Evolutionary conservation across 148 eudicot species (phyloP).

Genomic region (Camellia lanceoleosa): DNA sequence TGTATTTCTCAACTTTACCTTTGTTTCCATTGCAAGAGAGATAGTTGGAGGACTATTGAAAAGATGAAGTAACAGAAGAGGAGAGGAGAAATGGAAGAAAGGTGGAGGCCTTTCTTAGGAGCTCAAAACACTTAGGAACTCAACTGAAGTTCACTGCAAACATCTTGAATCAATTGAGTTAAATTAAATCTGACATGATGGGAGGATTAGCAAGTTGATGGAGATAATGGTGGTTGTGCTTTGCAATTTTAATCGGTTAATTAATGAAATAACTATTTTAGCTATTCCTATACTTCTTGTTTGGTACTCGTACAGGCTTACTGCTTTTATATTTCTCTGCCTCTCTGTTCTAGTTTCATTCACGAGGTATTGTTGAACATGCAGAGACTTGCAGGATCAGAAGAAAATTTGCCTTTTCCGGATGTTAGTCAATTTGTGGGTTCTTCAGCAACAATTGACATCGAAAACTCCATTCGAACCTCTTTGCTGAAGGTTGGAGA

Average conservation of each 20-base stretch:
- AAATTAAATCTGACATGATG: neutral
- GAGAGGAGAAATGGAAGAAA: neutral
- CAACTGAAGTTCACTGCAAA: neutral
- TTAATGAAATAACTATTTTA: neutral
- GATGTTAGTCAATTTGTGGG: conserved; percentile 35
- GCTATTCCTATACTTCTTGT: neutral
- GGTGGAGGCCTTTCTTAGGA: neutral
- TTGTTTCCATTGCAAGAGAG: conserved; percentile 8
- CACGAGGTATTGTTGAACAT: conserved; percentile 22
- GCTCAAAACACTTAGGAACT: neutral
- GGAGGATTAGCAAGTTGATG: conserved; percentile 1
- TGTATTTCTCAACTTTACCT: neutral
- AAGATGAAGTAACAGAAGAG: neutral
- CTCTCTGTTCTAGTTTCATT: neutral
- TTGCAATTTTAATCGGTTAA: neutral
- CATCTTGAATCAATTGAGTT: neutral
- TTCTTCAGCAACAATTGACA: conserved; percentile 40
- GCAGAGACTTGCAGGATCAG: conserved; percentile 82
- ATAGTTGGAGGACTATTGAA: neutral
- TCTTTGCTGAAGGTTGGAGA: conserved; percentile 55
- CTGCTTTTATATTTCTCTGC: conserved; percentile 6
- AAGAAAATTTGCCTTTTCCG: conserved; percentile 64
- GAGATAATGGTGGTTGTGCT: neutral
- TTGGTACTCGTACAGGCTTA: conserved; percentile 7
- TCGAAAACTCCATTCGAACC: conserved; percentile 40